These are phyloP conservation scores for Scopulariopsis brevicaulis DNA, from an alignment of 2,329 filamentous ascomycete species.

Conservation along the genomic window DNA sequence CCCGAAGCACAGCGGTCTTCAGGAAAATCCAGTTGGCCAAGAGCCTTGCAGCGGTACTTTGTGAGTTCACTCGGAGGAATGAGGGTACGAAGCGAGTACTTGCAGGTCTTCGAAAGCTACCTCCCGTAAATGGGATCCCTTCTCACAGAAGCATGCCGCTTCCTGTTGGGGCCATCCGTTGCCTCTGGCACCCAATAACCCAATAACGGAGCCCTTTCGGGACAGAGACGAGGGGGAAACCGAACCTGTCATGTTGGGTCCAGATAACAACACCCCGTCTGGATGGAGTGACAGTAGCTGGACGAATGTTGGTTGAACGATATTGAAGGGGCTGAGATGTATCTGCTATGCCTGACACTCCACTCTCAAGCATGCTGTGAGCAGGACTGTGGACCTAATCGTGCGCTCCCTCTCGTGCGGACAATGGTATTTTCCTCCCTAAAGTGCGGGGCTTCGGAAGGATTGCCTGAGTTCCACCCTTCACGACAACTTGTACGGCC, in stretches of 20 bases:
- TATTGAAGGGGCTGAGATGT: no score
- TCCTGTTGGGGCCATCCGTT: neutral
- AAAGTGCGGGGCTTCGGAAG: no score
- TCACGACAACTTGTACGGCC: no score
- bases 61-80: neutral
- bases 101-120: neutral
- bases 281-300: neutral
- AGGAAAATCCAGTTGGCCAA: neutral
- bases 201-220: constrained; percentile 2
- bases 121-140: neutral
- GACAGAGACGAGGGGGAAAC: neutral
- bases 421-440: no score
- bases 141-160: neutral
- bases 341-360: no score
- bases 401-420: no score
- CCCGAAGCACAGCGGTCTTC: neutral
- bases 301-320: neutral
- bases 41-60: neutral
- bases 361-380: no score
- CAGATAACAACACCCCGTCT: neutral
- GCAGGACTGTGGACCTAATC: no score
- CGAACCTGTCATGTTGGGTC: neutral
- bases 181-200: constrained; percentile 1
- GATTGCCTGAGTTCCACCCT: no score
- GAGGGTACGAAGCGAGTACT: neutral